Evolutionary conservation across 768 basidiomycete species (phyloP), one percentile per base, ranked within the genome.

Genomic region (Agaricus sinodeliciosus): DNA sequence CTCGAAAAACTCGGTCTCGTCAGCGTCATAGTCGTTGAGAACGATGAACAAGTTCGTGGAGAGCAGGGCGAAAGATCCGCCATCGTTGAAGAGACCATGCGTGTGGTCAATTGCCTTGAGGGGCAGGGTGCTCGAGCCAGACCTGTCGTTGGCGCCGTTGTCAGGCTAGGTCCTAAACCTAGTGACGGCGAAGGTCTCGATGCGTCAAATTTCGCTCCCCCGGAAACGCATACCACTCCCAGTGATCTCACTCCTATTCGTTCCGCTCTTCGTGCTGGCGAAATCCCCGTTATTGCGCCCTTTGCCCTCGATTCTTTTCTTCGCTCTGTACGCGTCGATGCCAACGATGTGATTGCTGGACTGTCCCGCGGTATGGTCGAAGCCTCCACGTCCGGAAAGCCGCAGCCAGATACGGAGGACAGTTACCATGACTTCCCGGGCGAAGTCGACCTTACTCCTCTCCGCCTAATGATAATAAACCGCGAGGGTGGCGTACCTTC

Each of bases 401-500:
- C 65, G 48, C 63, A 61, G 25, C 55, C 54, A 27, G 64, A 68
- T n/a, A 59, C 70, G 13, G 65, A 71, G 40, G 67, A 72, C 34
- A 63, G 66, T 22, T 59, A 60, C 48, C 63, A 63, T 11, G 71
- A 74, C 31, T 65, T 67, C 51, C 74, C 76, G 0, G 73, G 75
- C 27, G 80, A 85, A 28, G 70, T 78, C 4, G 90, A 98, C 69
- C 80, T 99, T 53, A 94, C 93, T 3, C 96, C 96, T 1, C 73
- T 97, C 50, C 88, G 96, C 26, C 79, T 99, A 55, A 94, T 99
- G 89, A 87, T 98, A 67, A 97, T 99, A 69, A 95, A 94, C 67
- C 81, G 87, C 16, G 91, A 95, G 68, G 96, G 96, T 19, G 96
- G 96, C 12, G 86, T 98, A 3, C 96, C 96, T 18, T 98, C 96